Conservation (phyloP, 1,139 yeast species). For the Kurtzmaniella natalensis region DNA sequence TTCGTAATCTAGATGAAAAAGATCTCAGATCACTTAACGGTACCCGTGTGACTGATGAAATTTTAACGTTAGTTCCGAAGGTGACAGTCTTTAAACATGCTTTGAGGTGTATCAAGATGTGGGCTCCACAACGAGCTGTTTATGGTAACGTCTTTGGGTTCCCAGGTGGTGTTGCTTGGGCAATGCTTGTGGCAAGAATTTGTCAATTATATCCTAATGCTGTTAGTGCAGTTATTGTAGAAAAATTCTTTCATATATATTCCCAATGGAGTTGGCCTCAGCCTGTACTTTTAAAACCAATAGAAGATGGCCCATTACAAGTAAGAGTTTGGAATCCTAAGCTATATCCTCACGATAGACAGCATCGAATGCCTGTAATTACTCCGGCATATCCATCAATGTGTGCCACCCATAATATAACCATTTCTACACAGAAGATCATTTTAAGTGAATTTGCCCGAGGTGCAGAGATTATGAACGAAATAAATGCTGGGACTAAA, state of each 20-base stretch:
- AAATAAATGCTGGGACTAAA: constrained; percentile 60
- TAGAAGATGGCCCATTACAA: constrained; percentile 95
- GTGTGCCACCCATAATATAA: constrained; percentile 98
- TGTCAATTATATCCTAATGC: constrained; percentile 97
- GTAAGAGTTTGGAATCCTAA: constrained; percentile 97
- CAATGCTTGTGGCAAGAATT: constrained; percentile 94
- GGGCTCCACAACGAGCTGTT: constrained; percentile 95
- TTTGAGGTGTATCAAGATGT: constrained; percentile 82
- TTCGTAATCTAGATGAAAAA: constrained; percentile 83
- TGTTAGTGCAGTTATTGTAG: constrained; percentile 83
- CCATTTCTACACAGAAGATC: constrained; percentile 78
- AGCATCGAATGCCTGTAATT: constrained; percentile 96
- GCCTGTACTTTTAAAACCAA: constrained; percentile 85
- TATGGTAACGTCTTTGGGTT: constrained; percentile 95
- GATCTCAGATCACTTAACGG: constrained; percentile 90
- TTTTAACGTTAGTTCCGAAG: constrained; percentile 82
- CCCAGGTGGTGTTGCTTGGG: constrained; percentile 99
- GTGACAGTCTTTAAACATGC: constrained; percentile 93
- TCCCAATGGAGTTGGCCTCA: constrained; percentile 98
- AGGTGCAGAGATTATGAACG: constrained; percentile 67
- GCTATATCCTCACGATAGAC: constrained; percentile 79
- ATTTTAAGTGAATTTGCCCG: constrained; percentile 72
- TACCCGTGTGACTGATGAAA: constrained; percentile 95
- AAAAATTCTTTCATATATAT: constrained; percentile 81
- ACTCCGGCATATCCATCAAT: constrained; percentile 99